Evolutionary conservation across 1,139 yeast genomes (phyloP).

Genomic region (Lipomyces yarrowii): DNA sequence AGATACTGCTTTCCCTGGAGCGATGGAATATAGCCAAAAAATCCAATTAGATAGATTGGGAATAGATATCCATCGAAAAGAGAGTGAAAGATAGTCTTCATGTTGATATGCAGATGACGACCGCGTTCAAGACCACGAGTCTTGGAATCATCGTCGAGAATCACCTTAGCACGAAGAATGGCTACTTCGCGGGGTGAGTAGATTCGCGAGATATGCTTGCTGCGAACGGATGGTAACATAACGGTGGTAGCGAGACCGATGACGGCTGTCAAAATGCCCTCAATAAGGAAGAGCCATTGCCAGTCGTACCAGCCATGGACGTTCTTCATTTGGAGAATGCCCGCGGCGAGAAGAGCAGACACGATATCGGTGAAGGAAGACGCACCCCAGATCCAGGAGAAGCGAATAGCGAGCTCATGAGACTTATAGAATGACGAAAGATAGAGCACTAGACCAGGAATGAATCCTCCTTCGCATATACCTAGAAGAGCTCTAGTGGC

Average conservation of each 20-base stretch:
- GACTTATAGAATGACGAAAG: conserved; percentile 58
- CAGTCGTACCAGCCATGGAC: conserved; percentile 45
- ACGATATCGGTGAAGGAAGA: conserved; percentile 48
- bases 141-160: conserved; percentile 69
- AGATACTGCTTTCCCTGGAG: conserved; percentile 48
- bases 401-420: conserved; percentile 53
- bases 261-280: conserved; percentile 59
- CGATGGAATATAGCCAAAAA: conserved; percentile 51
- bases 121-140: conserved; percentile 67
- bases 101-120: conserved; percentile 12
- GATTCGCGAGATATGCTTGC: conserved; percentile 54
- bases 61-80: conserved; percentile 61
- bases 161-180: conserved; percentile 62
- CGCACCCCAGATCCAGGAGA: conserved; percentile 56
- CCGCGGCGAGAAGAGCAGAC: conserved; percentile 52
- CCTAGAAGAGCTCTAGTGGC: conserved; percentile 54
- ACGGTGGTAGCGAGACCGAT: conserved; percentile 58
- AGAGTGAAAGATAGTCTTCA: conserved; percentile 34
- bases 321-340: conserved; percentile 50
- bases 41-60: conserved; percentile 59
- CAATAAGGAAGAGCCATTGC: conserved; percentile 58
- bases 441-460: conserved; percentile 59
- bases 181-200: conserved; percentile 62
- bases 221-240: conserved; percentile 59
- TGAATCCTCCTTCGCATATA: conserved; percentile 58